Evolutionary conservation across 768 basidiomycete species (phyloP), one percentile per base, ranked within the genome.

Genomic region (Suillus decipiens): DNA sequence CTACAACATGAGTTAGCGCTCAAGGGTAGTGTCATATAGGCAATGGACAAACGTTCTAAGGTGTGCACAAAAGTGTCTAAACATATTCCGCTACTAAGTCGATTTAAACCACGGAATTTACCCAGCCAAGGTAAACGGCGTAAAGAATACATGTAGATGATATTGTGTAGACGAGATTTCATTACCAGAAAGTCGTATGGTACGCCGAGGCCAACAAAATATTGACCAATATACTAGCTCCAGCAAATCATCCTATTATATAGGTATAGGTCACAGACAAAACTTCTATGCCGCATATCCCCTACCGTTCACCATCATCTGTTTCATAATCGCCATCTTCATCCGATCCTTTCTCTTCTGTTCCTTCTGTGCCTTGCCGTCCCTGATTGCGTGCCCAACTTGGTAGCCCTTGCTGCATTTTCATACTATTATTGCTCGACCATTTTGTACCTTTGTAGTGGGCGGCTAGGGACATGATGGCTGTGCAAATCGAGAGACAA

Each of bases 381-480:
- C 62, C 65, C 56, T 57, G 56, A 60, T 57, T 63, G 59, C 63
- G 67, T 55, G 68, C 69, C 71, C 68, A 68, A 14, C 72, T 72
- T 14, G 71, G 66, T 55, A 58, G 67, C 17, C 66, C 68, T 34
- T 68, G 71, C 36, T 67, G 74, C 42, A 42, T 61, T 36, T 67
- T 64, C 6, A 64, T 57, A 47, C 56, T 55, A 53, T 51, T 60
- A 37, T 50, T 65, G 37, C 60, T 61, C 11, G 61, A 62, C 50
- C 53, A 59, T 36, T 43, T 31, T 24, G 43, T 59, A 48, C 64
- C 61, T 47, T 63, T 66, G 45, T 77, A 78, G 53, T 43, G 69
- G 53, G 53, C 67, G 2, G 77, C 72, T 41, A 76, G 60, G 53
- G 61, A 71, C 58, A 72, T 24, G 15, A 75, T 61, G 24, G 64